A percentile compares a stretch with the other conserved stretches of the same genome.
Conservation (phyloP, 2,329 filamentous ascomycete species). For the Chalaropsis ovoidea region DNA sequence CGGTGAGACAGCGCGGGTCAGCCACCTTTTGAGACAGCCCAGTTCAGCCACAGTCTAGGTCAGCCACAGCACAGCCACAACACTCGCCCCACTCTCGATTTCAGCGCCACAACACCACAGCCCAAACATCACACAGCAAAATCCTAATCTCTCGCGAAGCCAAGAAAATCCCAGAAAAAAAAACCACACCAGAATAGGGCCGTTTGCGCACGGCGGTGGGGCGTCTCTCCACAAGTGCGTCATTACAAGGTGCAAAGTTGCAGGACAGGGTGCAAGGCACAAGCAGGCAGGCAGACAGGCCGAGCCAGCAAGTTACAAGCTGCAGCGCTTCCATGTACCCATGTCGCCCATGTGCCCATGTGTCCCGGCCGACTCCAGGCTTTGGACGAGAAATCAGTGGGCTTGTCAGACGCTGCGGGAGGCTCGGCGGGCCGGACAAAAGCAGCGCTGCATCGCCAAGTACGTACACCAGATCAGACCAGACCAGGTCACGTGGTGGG, state of each 20-base stretch:
- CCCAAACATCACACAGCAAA: background rate
- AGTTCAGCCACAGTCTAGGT: background rate
- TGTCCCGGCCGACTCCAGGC: background rate
- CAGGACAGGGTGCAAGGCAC: background rate
- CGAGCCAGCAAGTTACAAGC: background rate
- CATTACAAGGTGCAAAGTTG: conserved; percentile 8
- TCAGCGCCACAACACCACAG: background rate
- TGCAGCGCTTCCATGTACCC: conserved; percentile 4
- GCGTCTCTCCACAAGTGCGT: conserved; percentile 17
- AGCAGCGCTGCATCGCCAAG: background rate
- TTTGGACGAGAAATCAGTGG: background rate
- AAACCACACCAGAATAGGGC: conserved; percentile 20
- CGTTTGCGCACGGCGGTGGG: conserved; percentile 16
- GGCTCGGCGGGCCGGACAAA: background rate
- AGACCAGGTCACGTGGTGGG: conserved; percentile 7
- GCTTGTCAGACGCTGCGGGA: background rate
- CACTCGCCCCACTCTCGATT: background rate
- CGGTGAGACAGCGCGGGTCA: background rate
- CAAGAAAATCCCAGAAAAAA: conserved; percentile 5
- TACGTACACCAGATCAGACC: background rate
- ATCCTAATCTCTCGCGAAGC: background rate
- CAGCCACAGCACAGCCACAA: background rate
- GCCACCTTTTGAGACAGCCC: background rate
- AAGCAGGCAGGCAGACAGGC: no score
- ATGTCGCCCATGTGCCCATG: no score